Evolutionary conservation across 2,329 filamentous ascomycete species (phyloP), one percentile per base, ranked within the genome.

Genomic region (Pestalotiopsis sp.): DNA sequence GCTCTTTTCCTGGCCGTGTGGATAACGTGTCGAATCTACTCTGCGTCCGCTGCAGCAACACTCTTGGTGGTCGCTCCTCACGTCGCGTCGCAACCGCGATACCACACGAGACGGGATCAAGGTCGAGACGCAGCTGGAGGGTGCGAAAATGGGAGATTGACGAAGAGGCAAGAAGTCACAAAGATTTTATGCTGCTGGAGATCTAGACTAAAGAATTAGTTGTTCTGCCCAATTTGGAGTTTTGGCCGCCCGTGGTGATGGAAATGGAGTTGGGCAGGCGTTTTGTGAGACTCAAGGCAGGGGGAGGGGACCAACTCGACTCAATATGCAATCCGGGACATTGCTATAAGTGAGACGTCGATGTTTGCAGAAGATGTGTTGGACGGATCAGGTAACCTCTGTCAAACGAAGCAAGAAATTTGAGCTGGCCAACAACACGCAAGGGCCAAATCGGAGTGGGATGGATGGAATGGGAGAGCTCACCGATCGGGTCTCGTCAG

Each of bases 81-180:
- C 31, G 7, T 36, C 31, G 7, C 31, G 31, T 52, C 14, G 56
- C 56, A 25, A 59, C 25, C 14, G n/a, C 56, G 4, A 59, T 13
- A 59, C 6, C 56, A 2, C 56, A 25, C 3, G 56, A 52, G 45
- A 13, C 56, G 7, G n/a, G 56, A 5, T 3, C n/a, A 59, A 5
- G 20, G 56, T 13, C 56, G 23, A 66, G 70, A 69, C 68, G 68
- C 14, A 17, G 62, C 39, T 17, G 13, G 31, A 25, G 4, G 13
- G 14, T 20, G 36, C 61, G 14, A 49, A 64, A 64, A 45, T 12
- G 23, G 14, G 17, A 65, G 57, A 14, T 57, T 38, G n/a, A 23
- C 2, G 23, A 45, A n/a, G 6, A n/a, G 36, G n/a, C n/a, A 12
- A 7, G 23, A 65, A 41, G 25, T 20, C 7, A 25, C 25, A 20